These are phyloP conservation scores for Podospora didyma DNA, from an alignment of 495 filamentous ascomycete genomes.

Conservation along the genomic window DNA sequence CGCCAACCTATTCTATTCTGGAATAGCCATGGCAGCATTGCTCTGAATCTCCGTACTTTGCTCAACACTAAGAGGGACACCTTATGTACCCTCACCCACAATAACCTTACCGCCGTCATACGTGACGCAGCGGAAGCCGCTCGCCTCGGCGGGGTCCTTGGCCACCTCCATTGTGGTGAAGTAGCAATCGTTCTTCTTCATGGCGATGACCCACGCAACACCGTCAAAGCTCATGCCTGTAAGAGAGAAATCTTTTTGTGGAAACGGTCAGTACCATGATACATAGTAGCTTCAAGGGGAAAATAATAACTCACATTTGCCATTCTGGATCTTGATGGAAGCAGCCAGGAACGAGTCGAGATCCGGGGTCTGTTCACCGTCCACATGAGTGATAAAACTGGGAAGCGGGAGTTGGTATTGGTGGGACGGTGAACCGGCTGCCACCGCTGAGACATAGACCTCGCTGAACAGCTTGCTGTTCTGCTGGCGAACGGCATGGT, in stretches of 20 bases:
- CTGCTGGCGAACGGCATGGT: slow-evolving; percentile 95
- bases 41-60: slow-evolving; percentile 18
- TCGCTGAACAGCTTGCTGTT: slow-evolving; percentile 92
- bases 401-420: slow-evolving; percentile 91
- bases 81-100: slow-evolving; percentile 44
- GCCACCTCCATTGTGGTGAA: slow-evolving; percentile 88
- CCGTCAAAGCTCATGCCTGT: slow-evolving; percentile 95
- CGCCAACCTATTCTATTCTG: too few relatives aligned
- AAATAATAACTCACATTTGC: slow-evolving; percentile 62
- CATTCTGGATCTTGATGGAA: slow-evolving; percentile 84
- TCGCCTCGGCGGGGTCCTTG: slow-evolving; percentile 59
- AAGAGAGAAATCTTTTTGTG: slow-evolving; percentile 73
- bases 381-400: slow-evolving; percentile 96
- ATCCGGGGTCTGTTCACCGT: slow-evolving; percentile 77
- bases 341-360: slow-evolving; percentile 74
- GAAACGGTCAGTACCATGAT: background rate
- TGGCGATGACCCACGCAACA: slow-evolving; percentile 94
- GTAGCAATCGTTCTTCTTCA: slow-evolving; percentile 99
- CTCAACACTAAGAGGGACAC: slow-evolving; percentile 28
- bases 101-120: slow-evolving; percentile 58
- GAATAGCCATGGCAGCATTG: too few relatives aligned
- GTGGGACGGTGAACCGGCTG: slow-evolving; percentile 80
- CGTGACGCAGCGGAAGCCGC: slow-evolving; percentile 68
- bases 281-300: background rate
- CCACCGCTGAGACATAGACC: slow-evolving; percentile 88